Evolutionary conservation across 495 filamentous ascomycete genomes (phyloP).

Genomic region (Talaromyces stipitatus): DNA sequence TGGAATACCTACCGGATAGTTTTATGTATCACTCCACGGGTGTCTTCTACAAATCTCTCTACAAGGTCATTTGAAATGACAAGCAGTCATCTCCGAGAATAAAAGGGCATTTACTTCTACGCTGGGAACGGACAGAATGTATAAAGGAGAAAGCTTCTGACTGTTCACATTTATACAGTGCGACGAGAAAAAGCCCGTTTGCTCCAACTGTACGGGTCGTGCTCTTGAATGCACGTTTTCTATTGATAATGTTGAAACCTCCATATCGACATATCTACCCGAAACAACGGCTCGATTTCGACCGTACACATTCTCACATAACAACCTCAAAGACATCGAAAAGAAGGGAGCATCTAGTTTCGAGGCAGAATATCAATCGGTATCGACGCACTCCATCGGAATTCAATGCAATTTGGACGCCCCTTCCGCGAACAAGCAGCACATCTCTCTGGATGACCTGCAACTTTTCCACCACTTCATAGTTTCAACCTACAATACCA

Average conservation of each 20-base stretch:
- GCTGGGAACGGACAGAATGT: no score
- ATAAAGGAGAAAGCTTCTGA: no score
- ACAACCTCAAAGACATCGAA: not conserved
- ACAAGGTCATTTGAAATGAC: no score
- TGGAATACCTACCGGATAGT: no score
- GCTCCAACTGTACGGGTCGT: slow-evolving; percentile 22
- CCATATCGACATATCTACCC: not conserved
- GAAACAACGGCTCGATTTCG: slow-evolving; percentile 14
- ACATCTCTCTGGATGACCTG: slow-evolving; percentile 25
- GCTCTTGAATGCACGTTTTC: slow-evolving; percentile 21
- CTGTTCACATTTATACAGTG: slow-evolving; percentile 16
- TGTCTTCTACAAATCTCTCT: no score
- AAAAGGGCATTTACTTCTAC: no score
- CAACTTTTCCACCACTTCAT: slow-evolving; percentile 33
- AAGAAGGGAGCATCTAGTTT: not conserved
- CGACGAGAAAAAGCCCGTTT: slow-evolving; percentile 27
- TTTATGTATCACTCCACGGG: no score
- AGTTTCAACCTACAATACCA: slow-evolving; percentile 24
- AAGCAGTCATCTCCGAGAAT: no score
- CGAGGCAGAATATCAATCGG: not conserved
- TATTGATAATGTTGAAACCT: not conserved
- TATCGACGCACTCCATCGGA: not conserved
- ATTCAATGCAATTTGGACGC: not conserved
- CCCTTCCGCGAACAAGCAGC: slow-evolving; percentile 1
- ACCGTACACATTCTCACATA: slow-evolving; percentile 15